Evolutionary conservation across 768 basidiomycete genomes (phyloP).

Genomic region (Rhizopogon vulgaris): DNA sequence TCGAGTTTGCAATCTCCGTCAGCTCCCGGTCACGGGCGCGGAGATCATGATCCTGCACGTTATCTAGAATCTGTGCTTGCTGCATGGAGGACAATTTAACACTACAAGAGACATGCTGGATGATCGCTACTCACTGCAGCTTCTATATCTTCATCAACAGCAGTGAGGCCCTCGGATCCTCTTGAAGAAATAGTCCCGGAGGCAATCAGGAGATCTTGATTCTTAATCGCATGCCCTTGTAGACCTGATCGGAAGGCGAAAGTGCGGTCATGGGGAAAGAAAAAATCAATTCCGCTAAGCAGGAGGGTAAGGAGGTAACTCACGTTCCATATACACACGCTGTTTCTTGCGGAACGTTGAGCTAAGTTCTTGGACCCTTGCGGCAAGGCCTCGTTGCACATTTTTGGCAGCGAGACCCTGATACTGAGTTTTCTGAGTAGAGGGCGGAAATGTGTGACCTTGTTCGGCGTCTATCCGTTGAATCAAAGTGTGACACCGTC

Average conservation of each 20-base stretch:
- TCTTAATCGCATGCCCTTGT: conserved; percentile 97
- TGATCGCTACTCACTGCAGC: conserved; percentile 58
- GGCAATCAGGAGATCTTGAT: conserved; percentile 88
- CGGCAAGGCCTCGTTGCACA: conserved; percentile 93
- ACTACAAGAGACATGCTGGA: conserved; percentile 8
- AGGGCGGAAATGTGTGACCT: conserved; percentile 60
- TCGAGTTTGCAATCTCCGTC: conserved; percentile 86
- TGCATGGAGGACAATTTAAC: conserved; percentile 10
- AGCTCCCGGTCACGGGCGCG: conserved; percentile 62
- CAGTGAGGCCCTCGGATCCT: conserved; percentile 76
- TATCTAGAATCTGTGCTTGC: conserved; percentile 30
- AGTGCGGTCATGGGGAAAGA: conserved; percentile 1
- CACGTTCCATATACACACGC: conserved; percentile 96
- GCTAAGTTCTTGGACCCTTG: conserved; percentile 90
- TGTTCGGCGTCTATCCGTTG: conserved; percentile 62
- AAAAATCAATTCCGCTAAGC: conserved; percentile 9
- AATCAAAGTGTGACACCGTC: conserved; percentile 41
- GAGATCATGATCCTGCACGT: conserved; percentile 35
- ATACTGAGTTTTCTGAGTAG: conserved; percentile 37
- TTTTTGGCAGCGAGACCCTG: conserved; percentile 78
- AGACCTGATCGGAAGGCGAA: conserved; percentile 49
- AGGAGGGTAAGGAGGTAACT: conserved; percentile 29
- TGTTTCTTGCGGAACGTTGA: conserved; percentile 95
- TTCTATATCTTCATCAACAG: conserved; percentile 85
- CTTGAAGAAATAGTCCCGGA: conserved; percentile 80